A percentile compares a stretch with the other conserved stretches of the same genome.
Evolutionary conservation across 2,329 filamentous ascomycete species (phyloP).

Genomic region (Ascochyta fabae): DNA sequence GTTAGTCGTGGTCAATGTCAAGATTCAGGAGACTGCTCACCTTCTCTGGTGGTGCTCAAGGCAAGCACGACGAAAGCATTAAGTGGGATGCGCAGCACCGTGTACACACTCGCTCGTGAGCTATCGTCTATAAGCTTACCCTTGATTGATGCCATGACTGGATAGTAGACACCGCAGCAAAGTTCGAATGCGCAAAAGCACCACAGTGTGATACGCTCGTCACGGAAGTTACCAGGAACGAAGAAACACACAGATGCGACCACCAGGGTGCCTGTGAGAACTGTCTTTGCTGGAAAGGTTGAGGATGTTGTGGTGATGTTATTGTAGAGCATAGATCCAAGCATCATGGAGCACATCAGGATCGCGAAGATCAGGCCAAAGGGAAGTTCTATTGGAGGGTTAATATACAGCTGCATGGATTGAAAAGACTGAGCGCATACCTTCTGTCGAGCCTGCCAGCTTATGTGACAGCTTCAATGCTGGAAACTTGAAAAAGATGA

Average conservation of each 20-base stretch:
- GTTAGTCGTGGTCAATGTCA: constrained; percentile 17
- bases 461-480: constrained; percentile 54
- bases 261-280: constrained; percentile 34
- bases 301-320: constrained; percentile 35
- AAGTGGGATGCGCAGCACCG: constrained; percentile 63
- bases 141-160: constrained; percentile 63
- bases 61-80: constrained; percentile 53
- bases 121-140: constrained; percentile 62
- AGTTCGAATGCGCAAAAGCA: constrained; percentile 64
- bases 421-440: constrained; percentile 18
- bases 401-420: background rate
- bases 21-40: constrained; percentile 17
- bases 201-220: constrained; percentile 60
- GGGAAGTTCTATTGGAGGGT: constrained; percentile 36
- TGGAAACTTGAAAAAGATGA: constrained; percentile 68
- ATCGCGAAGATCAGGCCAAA: constrained; percentile 63
- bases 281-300: constrained; percentile 34
- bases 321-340: constrained; percentile 63
- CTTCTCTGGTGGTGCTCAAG: constrained; percentile 42
- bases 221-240: constrained; percentile 49
- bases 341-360: constrained; percentile 66
- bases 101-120: constrained; percentile 62
- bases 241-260: constrained; percentile 41
- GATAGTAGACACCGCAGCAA: constrained; percentile 65
- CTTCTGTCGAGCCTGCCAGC: constrained; percentile 34